These are phyloP conservation scores for Eucalyptus caleyi DNA, from an alignment of 345 rosid species.

Conservation along the genomic window DNA sequence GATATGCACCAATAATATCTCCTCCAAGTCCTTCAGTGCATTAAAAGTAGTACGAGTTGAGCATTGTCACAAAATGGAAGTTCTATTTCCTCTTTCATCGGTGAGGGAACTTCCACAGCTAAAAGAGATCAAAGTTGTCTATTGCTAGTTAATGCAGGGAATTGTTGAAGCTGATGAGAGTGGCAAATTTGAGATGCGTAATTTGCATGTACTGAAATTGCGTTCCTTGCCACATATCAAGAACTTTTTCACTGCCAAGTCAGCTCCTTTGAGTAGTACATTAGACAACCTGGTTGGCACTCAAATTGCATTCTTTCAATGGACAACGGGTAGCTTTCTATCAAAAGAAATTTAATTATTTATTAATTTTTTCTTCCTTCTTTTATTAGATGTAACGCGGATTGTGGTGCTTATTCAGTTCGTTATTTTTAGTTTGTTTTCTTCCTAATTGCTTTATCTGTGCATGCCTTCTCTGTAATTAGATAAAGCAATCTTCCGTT, in stretches of 20 bases:
- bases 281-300: no score
- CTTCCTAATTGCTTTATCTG: fast-evolving
- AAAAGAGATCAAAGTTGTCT: fast-evolving
- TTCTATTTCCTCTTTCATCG: background rate
- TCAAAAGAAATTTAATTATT: background rate
- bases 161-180: background rate
- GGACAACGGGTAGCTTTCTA: background rate
- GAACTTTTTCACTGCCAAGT: fast-evolving
- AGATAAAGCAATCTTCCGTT: fast-evolving
- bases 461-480: no score
- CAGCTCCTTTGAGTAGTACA: background rate
- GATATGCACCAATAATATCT: no score
- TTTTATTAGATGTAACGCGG: no score
- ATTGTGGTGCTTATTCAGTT: no score
- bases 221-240: fast-evolving
- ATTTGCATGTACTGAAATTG: background rate
- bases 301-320: background rate
- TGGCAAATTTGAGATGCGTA: fast-evolving
- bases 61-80: background rate
- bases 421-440: no score
- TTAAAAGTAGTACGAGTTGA: fast-evolving
- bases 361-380: background rate
- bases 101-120: fast-evolving
- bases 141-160: fast-evolving
- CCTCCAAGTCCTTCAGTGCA: no score